Conservation (phyloP, 805 yeast genomes). For the Grigorovia jiainica region DNA sequence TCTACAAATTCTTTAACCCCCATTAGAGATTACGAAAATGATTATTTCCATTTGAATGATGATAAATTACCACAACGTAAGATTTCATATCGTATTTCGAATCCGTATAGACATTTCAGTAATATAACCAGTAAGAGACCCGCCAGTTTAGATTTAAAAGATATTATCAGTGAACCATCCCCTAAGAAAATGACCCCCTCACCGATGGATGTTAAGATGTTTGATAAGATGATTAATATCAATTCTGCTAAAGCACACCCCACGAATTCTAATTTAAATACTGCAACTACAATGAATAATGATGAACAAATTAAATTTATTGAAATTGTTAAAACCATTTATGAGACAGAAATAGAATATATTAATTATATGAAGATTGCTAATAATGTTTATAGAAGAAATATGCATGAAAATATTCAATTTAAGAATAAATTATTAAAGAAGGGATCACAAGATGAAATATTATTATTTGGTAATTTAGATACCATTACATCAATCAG, state of each 20-base stretch:
- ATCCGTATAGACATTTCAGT: conserved; percentile 5
- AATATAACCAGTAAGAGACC: conserved; percentile 14
- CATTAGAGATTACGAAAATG: conserved; percentile 23
- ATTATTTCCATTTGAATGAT: conserved; percentile 22
- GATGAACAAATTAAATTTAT: conserved; percentile 9
- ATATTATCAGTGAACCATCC: background rate
- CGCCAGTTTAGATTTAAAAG: conserved; percentile 17
- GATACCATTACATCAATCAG: conserved; percentile 32
- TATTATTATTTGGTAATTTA: conserved; percentile 36
- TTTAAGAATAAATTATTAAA: conserved; percentile 26
- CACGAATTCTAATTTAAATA: background rate
- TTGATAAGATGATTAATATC: conserved; percentile 10
- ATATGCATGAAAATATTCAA: conserved; percentile 23
- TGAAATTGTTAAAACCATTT: conserved; percentile 20
- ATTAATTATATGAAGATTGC: conserved; percentile 23
- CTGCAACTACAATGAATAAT: background rate
- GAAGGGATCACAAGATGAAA: conserved; percentile 25
- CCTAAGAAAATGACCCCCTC: conserved; percentile 31
- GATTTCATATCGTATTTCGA: background rate
- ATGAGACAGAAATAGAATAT: conserved; percentile 30
- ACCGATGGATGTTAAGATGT: conserved; percentile 23
- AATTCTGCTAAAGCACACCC: conserved; percentile 2
- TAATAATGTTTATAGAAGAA: conserved; percentile 27
- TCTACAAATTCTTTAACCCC: conserved; percentile 24
- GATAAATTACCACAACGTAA: conserved; percentile 13